Evolutionary conservation across 768 basidiomycete species (phyloP).

Genomic region (Amanita pallidorosea): DNA sequence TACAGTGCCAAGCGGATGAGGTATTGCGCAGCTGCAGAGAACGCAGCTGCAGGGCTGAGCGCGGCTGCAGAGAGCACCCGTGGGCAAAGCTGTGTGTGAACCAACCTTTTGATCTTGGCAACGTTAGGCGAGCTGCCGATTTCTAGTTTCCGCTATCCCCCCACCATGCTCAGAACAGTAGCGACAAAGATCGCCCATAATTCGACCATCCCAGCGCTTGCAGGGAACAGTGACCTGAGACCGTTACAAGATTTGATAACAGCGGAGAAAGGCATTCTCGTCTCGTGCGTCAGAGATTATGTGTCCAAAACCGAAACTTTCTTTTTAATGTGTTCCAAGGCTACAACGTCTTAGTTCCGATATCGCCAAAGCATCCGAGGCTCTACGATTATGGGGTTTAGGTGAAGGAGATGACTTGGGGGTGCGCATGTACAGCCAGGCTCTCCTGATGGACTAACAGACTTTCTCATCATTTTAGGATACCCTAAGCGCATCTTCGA

Average conservation of each 20-base stretch:
- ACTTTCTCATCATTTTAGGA: conserved; percentile 37
- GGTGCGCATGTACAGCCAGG: conserved; percentile 32
- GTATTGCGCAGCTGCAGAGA: not conserved
- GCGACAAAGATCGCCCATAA: conserved; percentile 86
- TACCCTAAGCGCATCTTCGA: conserved; percentile 58
- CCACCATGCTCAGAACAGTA: conserved; percentile 64
- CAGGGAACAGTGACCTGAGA: conserved; percentile 64
- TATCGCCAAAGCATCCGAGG: conserved; percentile 59
- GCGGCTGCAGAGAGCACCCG: too few relatives aligned
- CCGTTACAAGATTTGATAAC: conserved; percentile 84
- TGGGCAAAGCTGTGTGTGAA: not conserved
- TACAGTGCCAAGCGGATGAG: too few relatives aligned
- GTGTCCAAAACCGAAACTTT: not conserved
- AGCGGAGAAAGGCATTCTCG: conserved; percentile 74
- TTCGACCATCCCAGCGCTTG: conserved; percentile 64
- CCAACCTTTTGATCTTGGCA: not conserved
- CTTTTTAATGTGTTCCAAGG: conserved; percentile 21
- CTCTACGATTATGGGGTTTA: conserved; percentile 59
- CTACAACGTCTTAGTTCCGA: conserved; percentile 59
- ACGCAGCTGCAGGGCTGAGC: too few relatives aligned
- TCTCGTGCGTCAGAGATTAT: conserved; percentile 35
- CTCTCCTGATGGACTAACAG: not conserved
- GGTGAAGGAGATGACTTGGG: conserved; percentile 79
- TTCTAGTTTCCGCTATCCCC: not conserved
- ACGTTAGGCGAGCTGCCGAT: not conserved